phyloP scores from a whole-genome alignment of 495 filamentous ascomycete species.

The Penicillium herquei region DNA sequence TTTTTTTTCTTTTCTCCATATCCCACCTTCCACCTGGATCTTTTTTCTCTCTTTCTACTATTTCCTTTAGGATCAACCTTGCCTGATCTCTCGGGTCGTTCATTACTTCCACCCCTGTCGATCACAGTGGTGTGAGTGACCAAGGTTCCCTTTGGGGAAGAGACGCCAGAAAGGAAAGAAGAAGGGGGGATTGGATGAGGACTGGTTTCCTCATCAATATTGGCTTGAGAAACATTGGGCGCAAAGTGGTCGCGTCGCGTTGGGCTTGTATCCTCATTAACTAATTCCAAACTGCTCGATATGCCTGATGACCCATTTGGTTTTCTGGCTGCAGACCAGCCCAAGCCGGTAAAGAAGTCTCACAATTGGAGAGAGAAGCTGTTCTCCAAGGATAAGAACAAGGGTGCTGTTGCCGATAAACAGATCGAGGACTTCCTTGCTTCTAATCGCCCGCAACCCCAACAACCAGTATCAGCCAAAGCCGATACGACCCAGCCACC shows the following conservation, averaged over 20 bases:
- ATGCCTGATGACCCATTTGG: conserved; percentile 47
- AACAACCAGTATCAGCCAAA: conserved; percentile 11
- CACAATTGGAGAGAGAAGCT: conserved; percentile 49
- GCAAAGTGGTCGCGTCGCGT: not conserved
- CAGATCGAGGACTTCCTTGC: conserved; percentile 50
- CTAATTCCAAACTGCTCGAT: conserved; percentile 8
- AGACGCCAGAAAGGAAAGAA: not conserved
- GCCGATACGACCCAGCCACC: conserved; percentile 7
- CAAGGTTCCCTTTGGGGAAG: not conserved
- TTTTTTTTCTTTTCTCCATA: conserved; percentile 1
- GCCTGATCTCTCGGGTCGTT: not conserved
- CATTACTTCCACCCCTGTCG: conserved; percentile 20
- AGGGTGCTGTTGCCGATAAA: conserved; percentile 29
- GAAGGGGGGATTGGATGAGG: conserved; percentile 8
- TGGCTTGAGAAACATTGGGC: not conserved
- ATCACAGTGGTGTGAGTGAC: conserved; percentile 6
- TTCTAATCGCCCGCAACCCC: conserved; percentile 19
- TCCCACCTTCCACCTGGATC: conserved; percentile 10
- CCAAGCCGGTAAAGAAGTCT: conserved; percentile 35
- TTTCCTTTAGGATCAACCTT: not conserved
- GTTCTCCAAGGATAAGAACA: conserved; percentile 44
- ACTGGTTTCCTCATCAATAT: conserved; percentile 18
- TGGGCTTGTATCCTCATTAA: not conserved
- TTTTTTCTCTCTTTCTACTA: conserved; percentile 1
- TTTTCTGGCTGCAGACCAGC: conserved; percentile 36